Conservation (phyloP, 2,329 filamentous ascomycete species). For the Colletotrichum euphorbiae region DNA sequence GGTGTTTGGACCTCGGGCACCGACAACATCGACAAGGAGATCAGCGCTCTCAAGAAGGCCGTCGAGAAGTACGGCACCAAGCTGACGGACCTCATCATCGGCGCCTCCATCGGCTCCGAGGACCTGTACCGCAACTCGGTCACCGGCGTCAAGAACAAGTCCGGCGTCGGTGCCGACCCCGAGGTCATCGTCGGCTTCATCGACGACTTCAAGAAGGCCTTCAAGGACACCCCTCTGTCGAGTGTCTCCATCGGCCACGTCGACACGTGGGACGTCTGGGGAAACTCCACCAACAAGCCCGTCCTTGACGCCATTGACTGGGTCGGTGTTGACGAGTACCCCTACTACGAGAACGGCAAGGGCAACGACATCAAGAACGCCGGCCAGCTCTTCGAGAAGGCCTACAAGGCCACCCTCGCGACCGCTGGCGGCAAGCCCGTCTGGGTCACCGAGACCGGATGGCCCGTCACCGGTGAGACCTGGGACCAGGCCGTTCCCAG, state of each 20-base stretch:
- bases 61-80: constrained; percentile 63
- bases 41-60: constrained; percentile 68
- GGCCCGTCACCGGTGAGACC: constrained; percentile 67
- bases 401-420: constrained; percentile 57
- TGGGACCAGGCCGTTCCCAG: constrained; percentile 67
- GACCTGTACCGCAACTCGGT: constrained; percentile 73
- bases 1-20: constrained; percentile 72
- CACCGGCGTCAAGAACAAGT: constrained; percentile 72
- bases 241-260: constrained; percentile 71
- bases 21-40: constrained; percentile 68
- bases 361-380: constrained; percentile 67
- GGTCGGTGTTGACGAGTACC: constrained; percentile 74
- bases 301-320: constrained; percentile 74
- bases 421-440: constrained; percentile 65
- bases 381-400: constrained; percentile 64
- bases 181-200: constrained; percentile 74
- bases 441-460: constrained; percentile 75
- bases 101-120: constrained; percentile 75
- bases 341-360: constrained; percentile 71
- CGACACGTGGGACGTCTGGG: constrained; percentile 75
- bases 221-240: constrained; percentile 59
- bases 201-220: constrained; percentile 68
- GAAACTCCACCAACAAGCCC: constrained; percentile 67
- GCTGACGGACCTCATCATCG: constrained; percentile 69
- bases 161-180: constrained; percentile 70